Base-by-base conservation (phyloP, 1,284 basidiomycete genomes). In the Marasmius oreades region DNA sequence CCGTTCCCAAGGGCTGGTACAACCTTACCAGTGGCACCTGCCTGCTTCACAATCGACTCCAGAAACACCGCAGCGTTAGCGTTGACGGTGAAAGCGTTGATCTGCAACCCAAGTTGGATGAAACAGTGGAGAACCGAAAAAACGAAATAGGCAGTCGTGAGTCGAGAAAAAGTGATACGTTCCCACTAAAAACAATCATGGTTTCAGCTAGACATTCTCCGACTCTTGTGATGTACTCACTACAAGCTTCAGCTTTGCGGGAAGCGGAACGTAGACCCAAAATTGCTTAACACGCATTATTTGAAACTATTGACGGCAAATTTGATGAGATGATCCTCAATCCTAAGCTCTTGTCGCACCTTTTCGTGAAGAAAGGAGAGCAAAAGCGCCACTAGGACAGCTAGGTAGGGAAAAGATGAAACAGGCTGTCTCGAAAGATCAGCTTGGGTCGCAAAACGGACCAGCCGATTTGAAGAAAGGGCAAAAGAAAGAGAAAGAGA, bases 91-190 rank as follows among this genome's bases (percentile, higher is more conserved):
- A 85, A 87, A 16, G 85, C 88, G 59, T 79, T 78, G 52, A 77
- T 77, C 70, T 91, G 89, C 58, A 92, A 76, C 39, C 79, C 73
- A 60, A 90, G 73, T 69, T 91, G 89, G 59, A 89, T 66, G 59
- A 80, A 61, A 63, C 86, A 90, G 66, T 90, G 86, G 56, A 82
- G 55, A 54, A 87, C 56, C 33, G 88, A 86, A 67, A 90, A 86
- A 50, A 77, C 56, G 66, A 89, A 82, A 67, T 90, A 92, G 64
- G 82, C 64, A 59, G 77, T 75, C 34, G 87, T 85, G 54, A 88
- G 74, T 52, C 77, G 78, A 53, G 88, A 87, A 66, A 85, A 81
- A 24, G 86, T 85, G 61, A 90, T 73, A 55, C 86, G 81, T 54
- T 82, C 76, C 84, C 85, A 88, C 89, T 91, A 58, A 59, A 61